Evolutionary conservation across 2,329 filamentous ascomycete species (phyloP), one percentile per base, ranked within the genome.

Genomic region (Penicillium sp.): DNA sequence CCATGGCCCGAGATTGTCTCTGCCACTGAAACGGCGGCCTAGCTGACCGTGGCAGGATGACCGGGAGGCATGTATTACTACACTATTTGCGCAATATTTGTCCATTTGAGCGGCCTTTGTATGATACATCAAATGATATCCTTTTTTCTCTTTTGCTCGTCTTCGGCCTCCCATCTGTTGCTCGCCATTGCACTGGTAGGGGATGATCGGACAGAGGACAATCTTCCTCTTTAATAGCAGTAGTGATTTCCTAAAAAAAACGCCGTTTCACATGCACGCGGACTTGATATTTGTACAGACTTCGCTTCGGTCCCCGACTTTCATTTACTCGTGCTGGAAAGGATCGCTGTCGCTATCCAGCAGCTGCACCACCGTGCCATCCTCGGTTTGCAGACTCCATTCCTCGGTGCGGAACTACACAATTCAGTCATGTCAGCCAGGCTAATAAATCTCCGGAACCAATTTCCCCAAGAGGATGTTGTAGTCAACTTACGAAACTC

Each of bases 381-480:
- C 76, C 45, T 75, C 72, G 45, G 77, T 79, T 61, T 82, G 79
- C 54, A 98, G 69, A 59, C 82, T 92, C 89, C 90, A 98, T 71
- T 89, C 85, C 40, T 82, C 77, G 23, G 92, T 98, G 69, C 87
- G 81, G 65, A 95, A 96, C 71, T 81, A n/a, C n/a, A n/a, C n/a
- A n/a, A n/a, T n/a, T n/a, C n/a, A n/a, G n/a, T n/a, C n/a, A n/a
- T n/a, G n/a, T n/a, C n/a, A n/a, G n/a, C n/a, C n/a, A n/a, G n/a
- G n/a, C n/a, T n/a, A n/a, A n/a, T n/a, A n/a, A n/a, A n/a, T n/a
- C n/a, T n/a, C n/a, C n/a, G n/a, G n/a, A 22, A 22, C 18, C 18
- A 12, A 6, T 8, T 9, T 41, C 39, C 27, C 10, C n/a, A 25
- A 12, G 14, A 31, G 26, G n/a, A n/a, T n/a, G n/a, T n/a, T n/a